Percentiles rank a stretch among this genome's conserved stretches.
Evolutionary conservation across 2,329 filamentous ascomycete genomes (phyloP).

Genomic region (Colletotrichum sp.): DNA sequence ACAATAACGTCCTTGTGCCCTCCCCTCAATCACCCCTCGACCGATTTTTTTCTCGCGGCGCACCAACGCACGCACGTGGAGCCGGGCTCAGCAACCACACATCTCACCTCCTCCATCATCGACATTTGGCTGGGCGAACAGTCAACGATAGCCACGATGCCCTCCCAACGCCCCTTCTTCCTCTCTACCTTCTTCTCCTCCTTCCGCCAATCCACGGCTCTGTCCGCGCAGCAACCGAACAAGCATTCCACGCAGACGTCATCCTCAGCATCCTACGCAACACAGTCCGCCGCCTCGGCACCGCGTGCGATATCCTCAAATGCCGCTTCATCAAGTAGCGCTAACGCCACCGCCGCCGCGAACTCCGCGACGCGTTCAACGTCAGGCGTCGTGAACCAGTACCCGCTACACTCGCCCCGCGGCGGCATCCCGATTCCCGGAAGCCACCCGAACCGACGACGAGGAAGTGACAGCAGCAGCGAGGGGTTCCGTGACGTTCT

Average conservation of each 20-base stretch:
- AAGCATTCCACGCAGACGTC: conserved; percentile 20
- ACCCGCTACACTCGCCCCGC: conserved; percentile 31
- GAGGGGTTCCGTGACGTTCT: conserved; percentile 78
- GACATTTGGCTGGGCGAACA: background rate
- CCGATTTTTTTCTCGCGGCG: background rate
- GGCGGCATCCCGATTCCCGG: conserved; percentile 45
- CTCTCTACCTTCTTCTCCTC: conserved; percentile 62
- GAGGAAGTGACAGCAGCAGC: conserved; percentile 77
- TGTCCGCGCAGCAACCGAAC: conserved; percentile 21
- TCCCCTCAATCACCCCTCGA: background rate
- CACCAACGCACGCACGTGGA: background rate
- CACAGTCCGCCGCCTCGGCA: conserved; percentile 14
- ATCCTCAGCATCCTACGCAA: conserved; percentile 6
- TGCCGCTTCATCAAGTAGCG: background rate
- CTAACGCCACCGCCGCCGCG: background rate
- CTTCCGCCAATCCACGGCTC: conserved; percentile 46
- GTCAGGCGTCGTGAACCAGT: conserved; percentile 30
- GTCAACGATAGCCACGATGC: conserved; percentile 38
- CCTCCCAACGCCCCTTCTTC: conserved; percentile 61
- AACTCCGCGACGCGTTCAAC: conserved; percentile 21
- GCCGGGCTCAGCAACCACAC: background rate
- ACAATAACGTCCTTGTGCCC: background rate
- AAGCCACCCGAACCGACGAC: conserved; percentile 45
- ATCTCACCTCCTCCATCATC: background rate
- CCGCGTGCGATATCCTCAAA: conserved; percentile 20